Evolutionary conservation across 257 asterid genomes (phyloP).

Genomic region (Nicotiana undulata): DNA sequence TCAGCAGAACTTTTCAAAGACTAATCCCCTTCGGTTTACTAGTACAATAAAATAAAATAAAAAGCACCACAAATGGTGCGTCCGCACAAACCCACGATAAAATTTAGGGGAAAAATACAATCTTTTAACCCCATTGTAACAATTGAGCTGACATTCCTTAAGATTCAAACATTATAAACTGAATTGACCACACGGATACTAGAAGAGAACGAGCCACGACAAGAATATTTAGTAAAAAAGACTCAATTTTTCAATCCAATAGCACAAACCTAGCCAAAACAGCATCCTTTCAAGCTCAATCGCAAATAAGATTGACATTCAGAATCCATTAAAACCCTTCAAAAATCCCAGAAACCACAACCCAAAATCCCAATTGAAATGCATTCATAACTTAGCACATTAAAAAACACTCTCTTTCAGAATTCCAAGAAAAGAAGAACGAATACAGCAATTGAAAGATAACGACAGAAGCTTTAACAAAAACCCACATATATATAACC

Average conservation of each 20-base stretch:
- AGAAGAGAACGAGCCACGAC: background rate
- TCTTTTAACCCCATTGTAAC: background rate
- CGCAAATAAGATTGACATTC: background rate
- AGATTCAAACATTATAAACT: background rate
- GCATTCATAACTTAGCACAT: background rate
- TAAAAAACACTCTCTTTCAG: background rate
- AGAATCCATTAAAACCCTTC: constrained; percentile 1
- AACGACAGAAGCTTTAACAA: background rate
- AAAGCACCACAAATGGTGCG: background rate
- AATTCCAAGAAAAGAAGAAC: background rate
- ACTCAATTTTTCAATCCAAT: background rate
- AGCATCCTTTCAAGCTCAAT: background rate
- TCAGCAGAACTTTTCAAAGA: background rate
- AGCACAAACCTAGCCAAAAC: background rate
- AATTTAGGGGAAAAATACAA: background rate
- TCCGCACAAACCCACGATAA: background rate
- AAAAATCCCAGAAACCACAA: background rate
- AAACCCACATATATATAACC: background rate
- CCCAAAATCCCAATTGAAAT: background rate
- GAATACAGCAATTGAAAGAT: background rate
- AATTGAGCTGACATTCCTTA: background rate
- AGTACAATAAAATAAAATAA: background rate
- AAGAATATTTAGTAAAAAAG: background rate
- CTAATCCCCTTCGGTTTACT: background rate
- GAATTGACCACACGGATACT: background rate